phyloP scores from a whole-genome alignment of 306 rosid genomes.

The Gleditsia sinensis region DNA sequence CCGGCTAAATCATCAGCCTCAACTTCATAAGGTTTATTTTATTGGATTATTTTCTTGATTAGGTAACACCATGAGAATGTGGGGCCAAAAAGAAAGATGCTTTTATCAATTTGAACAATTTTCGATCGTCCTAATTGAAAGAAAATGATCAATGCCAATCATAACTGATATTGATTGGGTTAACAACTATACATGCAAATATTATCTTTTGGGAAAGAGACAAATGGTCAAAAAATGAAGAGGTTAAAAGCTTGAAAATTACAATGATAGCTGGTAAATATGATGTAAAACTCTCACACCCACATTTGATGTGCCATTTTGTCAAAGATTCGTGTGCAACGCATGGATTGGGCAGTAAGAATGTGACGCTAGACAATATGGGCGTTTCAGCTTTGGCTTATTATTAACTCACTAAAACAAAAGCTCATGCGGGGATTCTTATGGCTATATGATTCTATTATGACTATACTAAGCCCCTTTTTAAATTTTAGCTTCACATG shows the following conservation, averaged over 20 bases:
- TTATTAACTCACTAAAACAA: conserved; percentile 43
- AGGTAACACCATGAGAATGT: conserved; percentile 19
- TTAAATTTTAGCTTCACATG: conserved; percentile 34
- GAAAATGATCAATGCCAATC: neutral
- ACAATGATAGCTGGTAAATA: conserved; percentile 39
- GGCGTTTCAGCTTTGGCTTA: conserved; percentile 47
- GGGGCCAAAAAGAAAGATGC: neutral
- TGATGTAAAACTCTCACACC: conserved; percentile 36
- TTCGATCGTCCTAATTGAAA: neutral
- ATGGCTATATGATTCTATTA: conserved; percentile 34
- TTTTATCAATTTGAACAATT: neutral
- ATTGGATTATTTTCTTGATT: conserved; percentile 4
- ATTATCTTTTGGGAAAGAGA: neutral
- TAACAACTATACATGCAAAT: neutral
- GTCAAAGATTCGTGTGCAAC: conserved; percentile 67
- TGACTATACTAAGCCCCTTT: conserved; percentile 45
- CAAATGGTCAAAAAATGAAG: conserved; percentile 38
- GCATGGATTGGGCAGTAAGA: conserved; percentile 54
- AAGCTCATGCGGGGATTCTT: conserved; percentile 31
- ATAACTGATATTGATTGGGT: conserved; percentile 14
- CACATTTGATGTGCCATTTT: conserved; percentile 36
- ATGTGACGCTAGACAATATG: conserved; percentile 49
- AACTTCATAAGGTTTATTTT: conserved; percentile 22
- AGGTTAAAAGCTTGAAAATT: conserved; percentile 36
- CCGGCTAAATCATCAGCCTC: conserved; percentile 35